Conservation (phyloP, 495 filamentous ascomycete species). For the Cercophora sp. region DNA sequence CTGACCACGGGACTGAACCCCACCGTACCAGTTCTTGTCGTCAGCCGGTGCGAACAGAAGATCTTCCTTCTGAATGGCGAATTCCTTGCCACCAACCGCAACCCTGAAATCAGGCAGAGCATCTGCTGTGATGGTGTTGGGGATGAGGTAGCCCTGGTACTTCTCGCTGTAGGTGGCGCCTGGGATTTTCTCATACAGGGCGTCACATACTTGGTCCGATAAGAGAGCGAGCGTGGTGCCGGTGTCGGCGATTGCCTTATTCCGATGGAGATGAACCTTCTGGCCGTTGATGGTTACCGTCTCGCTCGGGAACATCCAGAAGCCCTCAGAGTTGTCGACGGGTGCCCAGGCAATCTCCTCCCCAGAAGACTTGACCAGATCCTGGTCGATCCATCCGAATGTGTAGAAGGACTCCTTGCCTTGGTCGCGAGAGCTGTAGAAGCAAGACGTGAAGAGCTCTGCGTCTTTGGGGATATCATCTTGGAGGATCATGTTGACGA, state of each 20-base stretch:
- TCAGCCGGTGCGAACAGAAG: conserved; percentile 61
- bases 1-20: conserved; percentile 67
- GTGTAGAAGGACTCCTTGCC: conserved; percentile 69
- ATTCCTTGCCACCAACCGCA: conserved; percentile 62
- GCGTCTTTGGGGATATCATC: conserved; percentile 56
- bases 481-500: conserved; percentile 73
- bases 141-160: conserved; percentile 69
- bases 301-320: conserved; percentile 66
- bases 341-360: conserved; percentile 59
- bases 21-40: conserved; percentile 60
- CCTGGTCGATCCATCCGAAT: conserved; percentile 72
- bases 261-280: conserved; percentile 51
- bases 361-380: conserved; percentile 52
- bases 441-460: conserved; percentile 71
- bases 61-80: conserved; percentile 68
- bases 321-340: conserved; percentile 65
- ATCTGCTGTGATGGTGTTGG: conserved; percentile 49
- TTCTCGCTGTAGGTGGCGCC: conserved; percentile 58
- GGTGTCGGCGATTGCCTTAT: conserved; percentile 78
- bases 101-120: conserved; percentile 65
- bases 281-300: conserved; percentile 60
- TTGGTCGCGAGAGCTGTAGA: conserved; percentile 60
- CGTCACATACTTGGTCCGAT: conserved; percentile 60
- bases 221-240: conserved; percentile 72
- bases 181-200: conserved; percentile 67